phyloP scores from a whole-genome alignment of 1,284 basidiomycete species.

The Athelia psychrophila region DNA sequence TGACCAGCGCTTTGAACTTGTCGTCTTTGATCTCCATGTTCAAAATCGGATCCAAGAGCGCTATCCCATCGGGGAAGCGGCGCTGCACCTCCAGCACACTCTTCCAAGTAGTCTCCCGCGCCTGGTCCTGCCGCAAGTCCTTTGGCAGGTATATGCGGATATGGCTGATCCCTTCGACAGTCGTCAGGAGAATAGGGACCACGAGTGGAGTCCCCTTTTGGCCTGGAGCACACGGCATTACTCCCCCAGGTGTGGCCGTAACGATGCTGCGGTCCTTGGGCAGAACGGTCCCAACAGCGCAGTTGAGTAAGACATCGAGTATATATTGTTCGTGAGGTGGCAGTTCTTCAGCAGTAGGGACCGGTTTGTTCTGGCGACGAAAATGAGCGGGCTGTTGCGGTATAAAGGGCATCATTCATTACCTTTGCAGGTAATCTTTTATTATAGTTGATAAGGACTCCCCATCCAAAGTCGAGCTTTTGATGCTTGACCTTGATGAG shows the following conservation, averaged over 20 bases:
- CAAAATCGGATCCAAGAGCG: constrained; percentile 88
- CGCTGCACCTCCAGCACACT: constrained; percentile 88
- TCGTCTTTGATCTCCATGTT: constrained; percentile 98
- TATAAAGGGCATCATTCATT: constrained; percentile 10
- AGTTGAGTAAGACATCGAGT: constrained; percentile 90
- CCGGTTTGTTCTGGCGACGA: constrained; percentile 45
- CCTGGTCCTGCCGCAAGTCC: constrained; percentile 76
- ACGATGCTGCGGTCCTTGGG: constrained; percentile 60
- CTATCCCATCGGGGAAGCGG: constrained; percentile 86
- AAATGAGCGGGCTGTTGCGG: too few relatives aligned
- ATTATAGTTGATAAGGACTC: constrained; percentile 88
- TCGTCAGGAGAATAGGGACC: constrained; percentile 87
- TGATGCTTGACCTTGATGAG: constrained; percentile 88
- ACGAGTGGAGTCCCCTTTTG: constrained; percentile 84
- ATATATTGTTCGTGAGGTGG: constrained; percentile 90
- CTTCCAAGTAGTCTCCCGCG: constrained; percentile 86
- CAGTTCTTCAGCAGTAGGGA: constrained; percentile 61
- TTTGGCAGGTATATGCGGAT: constrained; percentile 89
- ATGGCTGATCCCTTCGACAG: constrained; percentile 84
- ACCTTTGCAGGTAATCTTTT: constrained; percentile 81
- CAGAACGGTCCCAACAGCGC: constrained; percentile 63
- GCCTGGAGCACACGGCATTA: constrained; percentile 70
- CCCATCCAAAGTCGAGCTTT: constrained; percentile 95
- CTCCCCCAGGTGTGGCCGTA: constrained; percentile 60
- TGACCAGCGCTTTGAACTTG: constrained; percentile 84